A percentile compares a stretch with the other conserved stretches of the same genome.
phyloP scores from a whole-genome alignment of 257 asterid genomes.

The Galeopsis tetrahit region DNA sequence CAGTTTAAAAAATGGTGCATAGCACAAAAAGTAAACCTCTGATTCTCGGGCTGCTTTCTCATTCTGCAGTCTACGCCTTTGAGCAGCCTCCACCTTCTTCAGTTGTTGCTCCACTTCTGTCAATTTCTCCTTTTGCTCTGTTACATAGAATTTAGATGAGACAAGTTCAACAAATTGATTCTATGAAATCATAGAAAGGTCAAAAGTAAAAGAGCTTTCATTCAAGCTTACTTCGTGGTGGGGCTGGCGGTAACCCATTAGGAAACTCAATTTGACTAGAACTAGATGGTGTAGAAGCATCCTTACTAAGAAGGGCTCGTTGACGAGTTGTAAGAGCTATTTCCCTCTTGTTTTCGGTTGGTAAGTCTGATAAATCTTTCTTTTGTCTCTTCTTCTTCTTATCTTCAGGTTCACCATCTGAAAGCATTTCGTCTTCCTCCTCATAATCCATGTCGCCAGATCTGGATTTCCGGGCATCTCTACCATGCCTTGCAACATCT shows the following conservation, averaged over 20 bases:
- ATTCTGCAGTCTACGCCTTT: constrained; percentile 83
- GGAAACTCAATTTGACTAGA: constrained; percentile 72
- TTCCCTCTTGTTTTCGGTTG: constrained; percentile 72
- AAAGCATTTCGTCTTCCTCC: constrained; percentile 55
- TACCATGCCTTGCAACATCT: constrained; percentile 49
- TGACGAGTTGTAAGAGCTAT: constrained; percentile 90
- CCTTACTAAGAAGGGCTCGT: constrained; percentile 72
- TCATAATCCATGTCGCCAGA: constrained; percentile 67
- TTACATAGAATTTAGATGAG: constrained; percentile 27
- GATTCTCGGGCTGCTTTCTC: constrained; percentile 98
- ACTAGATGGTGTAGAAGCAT: constrained; percentile 49
- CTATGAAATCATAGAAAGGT: constrained; percentile 11
- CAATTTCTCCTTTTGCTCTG: constrained; percentile 86
- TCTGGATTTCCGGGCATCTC: constrained; percentile 54
- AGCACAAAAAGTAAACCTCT: constrained; percentile 59
- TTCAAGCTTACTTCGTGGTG: constrained; percentile 73
- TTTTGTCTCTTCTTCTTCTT: constrained; percentile 61
- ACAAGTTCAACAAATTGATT: constrained; percentile 12
- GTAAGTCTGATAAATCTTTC: constrained; percentile 67
- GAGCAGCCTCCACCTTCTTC: constrained; percentile 93
- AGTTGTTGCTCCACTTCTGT: constrained; percentile 90
- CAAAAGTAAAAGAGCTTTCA: constrained; percentile 19
- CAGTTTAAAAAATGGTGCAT: neutral
- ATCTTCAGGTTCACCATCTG: constrained; percentile 67
- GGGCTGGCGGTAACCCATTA: constrained; percentile 86